Evolutionary conservation across 441 rosid species (phyloP), one percentile per base, ranked within the genome.

Genomic region (Populus hybrid): DNA sequence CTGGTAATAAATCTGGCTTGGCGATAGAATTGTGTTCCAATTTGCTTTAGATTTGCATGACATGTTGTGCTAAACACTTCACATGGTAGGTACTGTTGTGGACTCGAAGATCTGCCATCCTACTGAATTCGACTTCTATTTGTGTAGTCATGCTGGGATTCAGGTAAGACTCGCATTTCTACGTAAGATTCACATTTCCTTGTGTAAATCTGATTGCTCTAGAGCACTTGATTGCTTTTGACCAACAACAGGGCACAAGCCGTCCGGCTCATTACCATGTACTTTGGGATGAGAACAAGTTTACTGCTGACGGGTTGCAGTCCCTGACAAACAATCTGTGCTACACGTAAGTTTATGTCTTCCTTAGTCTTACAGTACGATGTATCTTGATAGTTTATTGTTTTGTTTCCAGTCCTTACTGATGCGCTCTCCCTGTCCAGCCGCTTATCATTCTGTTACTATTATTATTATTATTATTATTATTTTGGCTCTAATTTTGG

Each of bases 261-360:
- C 95, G 98, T 57, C 99, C 99, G 0, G 98, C 99, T 10, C 99
- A 95, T 82, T 95, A 95, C 79, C 99, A 95, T 76, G 99, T 95
- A 40, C 85, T 95, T 11, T 95, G 99, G 97, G 99, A 95, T 79
- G 99, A 95, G 83, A 95, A 95, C 87, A 90, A 91, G 54, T 95
- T 93, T 50, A 79, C 91, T 11, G 99, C 99, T 30, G 97, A 95
- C 87, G 93, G 87, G 69, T 81, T 95, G 64, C 99, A 94, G 86
- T 90, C 91, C 2, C 90, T 95, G 6, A 95, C 99, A 1, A 95
- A 95, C 76, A 93, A 95, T 82, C 88, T 95, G 5, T 95, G 99
- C 83, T 94, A 95, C 84, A 94, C 99, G 32, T 30, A 30, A 30
- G 32, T 30, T 30, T 30, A 28, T 28, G 32, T 30, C 32, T 30